Conservation (phyloP, 1,139 yeast species). For the Kodamaea derodonti region DNA sequence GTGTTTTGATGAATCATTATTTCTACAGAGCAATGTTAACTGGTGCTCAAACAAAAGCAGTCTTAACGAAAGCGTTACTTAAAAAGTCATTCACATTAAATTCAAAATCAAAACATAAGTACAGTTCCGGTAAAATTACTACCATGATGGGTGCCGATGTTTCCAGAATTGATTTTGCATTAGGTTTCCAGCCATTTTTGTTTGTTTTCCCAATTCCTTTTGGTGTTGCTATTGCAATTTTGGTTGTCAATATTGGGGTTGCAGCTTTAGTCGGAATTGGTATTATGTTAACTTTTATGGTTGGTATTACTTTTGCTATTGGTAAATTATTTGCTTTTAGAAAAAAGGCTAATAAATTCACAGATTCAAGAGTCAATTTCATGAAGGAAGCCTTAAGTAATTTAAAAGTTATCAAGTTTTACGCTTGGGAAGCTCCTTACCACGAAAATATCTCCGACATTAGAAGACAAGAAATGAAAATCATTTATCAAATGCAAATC, state of each 20-base stretch:
- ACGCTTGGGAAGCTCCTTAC: constrained; percentile 66
- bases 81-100: constrained; percentile 29
- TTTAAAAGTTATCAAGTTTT: constrained; percentile 65
- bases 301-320: constrained; percentile 38
- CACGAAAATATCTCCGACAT: constrained; percentile 40
- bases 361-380: constrained; percentile 57
- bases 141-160: constrained; percentile 74
- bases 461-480: constrained; percentile 48
- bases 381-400: constrained; percentile 64
- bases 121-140: constrained; percentile 31
- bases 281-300: constrained; percentile 25
- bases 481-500: constrained; percentile 47
- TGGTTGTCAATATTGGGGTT: constrained; percentile 69
- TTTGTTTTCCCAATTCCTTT: constrained; percentile 62
- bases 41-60: constrained; percentile 33
- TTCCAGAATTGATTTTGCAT: constrained; percentile 74
- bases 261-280: constrained; percentile 66
- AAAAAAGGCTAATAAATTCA: constrained; percentile 40
- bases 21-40: constrained; percentile 56
- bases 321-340: constrained; percentile 41
- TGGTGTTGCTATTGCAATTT: constrained; percentile 56
- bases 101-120: constrained; percentile 26
- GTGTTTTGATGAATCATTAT: constrained; percentile 58
- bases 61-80: constrained; percentile 31
- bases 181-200: constrained; percentile 65